Evolutionary conservation across 495 filamentous ascomycete genomes (phyloP).

Genomic region (Penicillium dipodomyicola): DNA sequence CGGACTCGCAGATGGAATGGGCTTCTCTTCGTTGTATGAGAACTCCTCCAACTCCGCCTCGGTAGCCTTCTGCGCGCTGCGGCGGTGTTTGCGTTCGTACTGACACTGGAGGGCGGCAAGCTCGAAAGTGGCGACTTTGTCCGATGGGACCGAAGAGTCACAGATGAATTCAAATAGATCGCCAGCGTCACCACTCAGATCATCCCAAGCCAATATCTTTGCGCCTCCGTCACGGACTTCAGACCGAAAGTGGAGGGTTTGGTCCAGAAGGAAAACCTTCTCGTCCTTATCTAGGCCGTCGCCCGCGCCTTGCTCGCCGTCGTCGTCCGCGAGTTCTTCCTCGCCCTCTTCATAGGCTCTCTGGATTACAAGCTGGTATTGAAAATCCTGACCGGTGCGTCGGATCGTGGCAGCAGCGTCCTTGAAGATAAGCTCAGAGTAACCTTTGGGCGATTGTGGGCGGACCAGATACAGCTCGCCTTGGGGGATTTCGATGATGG

Average conservation of each 20-base stretch:
- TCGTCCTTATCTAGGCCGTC: constrained; percentile 82
- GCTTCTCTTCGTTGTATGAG: constrained; percentile 71
- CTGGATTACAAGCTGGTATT: constrained; percentile 96
- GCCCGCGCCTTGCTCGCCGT: constrained; percentile 73
- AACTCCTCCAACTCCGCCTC: constrained; percentile 79
- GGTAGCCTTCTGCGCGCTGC: constrained; percentile 73
- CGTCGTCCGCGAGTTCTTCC: constrained; percentile 81
- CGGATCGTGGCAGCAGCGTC: constrained; percentile 90
- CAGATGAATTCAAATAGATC: constrained; percentile 97
- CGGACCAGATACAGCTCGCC: constrained; percentile 97
- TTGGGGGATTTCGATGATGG: constrained; percentile 89
- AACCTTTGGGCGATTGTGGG: constrained; percentile 91
- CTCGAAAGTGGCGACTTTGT: constrained; percentile 77
- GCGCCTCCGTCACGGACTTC: constrained; percentile 73
- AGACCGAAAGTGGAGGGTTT: constrained; percentile 81
- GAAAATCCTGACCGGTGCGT: constrained; percentile 87
- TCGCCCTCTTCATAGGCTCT: constrained; percentile 97
- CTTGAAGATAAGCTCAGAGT: constrained; percentile 98
- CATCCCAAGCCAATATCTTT: constrained; percentile 89
- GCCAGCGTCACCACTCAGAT: constrained; percentile 87
- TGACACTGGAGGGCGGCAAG: constrained; percentile 86
- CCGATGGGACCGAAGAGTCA: constrained; percentile 64
- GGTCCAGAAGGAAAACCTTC: constrained; percentile 93
- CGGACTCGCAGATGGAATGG: constrained; percentile 80
- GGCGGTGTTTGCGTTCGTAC: constrained; percentile 91